These are phyloP conservation scores for Chlorella sp. DNA, from an alignment of 139 green algal species.

Conservation along the genomic window DNA sequence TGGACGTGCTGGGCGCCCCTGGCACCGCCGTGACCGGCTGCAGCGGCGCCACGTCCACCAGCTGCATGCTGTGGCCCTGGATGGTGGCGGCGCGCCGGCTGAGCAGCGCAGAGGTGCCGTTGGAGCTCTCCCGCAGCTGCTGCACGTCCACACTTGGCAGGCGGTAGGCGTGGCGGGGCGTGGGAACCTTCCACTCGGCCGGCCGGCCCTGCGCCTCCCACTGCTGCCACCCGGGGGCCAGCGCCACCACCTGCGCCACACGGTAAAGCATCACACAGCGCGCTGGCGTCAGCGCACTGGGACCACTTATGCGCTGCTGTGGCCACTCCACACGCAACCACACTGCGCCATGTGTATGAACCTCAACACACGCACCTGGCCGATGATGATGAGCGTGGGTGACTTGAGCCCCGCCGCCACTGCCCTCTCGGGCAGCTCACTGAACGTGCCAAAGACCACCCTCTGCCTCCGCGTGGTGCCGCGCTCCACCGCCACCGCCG, in stretches of 20 bases:
- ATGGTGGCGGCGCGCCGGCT: not conserved
- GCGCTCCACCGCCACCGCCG: constrained; percentile 91
- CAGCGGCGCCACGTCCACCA: not conserved
- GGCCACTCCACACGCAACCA: not conserved
- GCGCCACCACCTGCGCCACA: not conserved
- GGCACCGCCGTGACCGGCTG: too few relatives aligned
- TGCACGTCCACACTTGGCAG: not conserved
- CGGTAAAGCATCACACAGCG: not conserved
- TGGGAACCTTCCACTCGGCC: not conserved
- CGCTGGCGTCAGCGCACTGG: not conserved
- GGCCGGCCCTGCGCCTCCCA: not conserved
- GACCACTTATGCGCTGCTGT: not conserved
- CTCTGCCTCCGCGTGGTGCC: constrained; percentile 86
- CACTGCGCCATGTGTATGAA: not conserved
- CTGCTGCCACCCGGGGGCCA: not conserved
- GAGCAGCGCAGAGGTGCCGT: not conserved
- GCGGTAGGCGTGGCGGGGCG: not conserved
- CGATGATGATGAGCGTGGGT: constrained; percentile 95
- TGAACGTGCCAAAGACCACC: constrained; percentile 64
- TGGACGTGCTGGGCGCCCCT: too few relatives aligned
- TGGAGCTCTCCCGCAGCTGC: not conserved
- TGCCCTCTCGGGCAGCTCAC: constrained; percentile 36
- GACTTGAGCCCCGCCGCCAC: constrained; percentile 29
- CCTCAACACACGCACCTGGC: constrained; percentile 55
- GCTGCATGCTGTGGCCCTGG: not conserved